These are phyloP conservation scores for Dalechampia spathulata DNA, from an alignment of 441 rosid genomes.

Conservation along the genomic window DNA sequence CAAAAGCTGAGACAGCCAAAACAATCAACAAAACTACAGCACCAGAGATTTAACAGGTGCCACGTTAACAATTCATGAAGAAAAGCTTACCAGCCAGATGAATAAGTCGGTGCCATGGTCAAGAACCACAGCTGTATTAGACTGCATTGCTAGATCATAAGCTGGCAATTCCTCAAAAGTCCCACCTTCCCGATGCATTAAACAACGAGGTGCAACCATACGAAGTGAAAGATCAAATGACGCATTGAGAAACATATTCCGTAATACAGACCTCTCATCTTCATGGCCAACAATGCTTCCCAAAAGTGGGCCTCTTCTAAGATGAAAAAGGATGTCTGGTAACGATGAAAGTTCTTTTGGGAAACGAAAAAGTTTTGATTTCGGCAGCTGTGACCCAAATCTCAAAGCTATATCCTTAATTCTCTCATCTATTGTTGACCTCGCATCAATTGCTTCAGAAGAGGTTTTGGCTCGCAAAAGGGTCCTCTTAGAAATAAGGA, in stretches of 20 bases:
- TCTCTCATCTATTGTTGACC: constrained; percentile 73
- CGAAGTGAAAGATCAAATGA: constrained; percentile 88
- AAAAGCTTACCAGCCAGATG: constrained; percentile 49
- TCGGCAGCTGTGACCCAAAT: constrained; percentile 74
- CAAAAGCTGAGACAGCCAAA: no score
- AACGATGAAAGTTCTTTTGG: constrained; percentile 74
- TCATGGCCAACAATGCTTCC: constrained; percentile 97
- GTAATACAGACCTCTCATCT: constrained; percentile 84
- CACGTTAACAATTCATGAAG: constrained; percentile 9
- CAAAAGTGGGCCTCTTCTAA: constrained; percentile 78
- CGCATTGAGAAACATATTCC: constrained; percentile 78
- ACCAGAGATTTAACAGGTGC: not conserved
- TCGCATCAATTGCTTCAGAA: constrained; percentile 68
- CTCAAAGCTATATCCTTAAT: constrained; percentile 75
- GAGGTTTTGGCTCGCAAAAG: constrained; percentile 60
- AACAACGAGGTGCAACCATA: constrained; percentile 90
- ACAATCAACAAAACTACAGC: not conserved
- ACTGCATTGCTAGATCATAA: constrained; percentile 91
- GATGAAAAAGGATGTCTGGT: constrained; percentile 86
- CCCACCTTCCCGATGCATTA: constrained; percentile 95
- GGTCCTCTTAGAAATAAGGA: constrained; percentile 86
- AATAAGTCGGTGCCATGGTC: constrained; percentile 97
- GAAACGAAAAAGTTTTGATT: constrained; percentile 73
- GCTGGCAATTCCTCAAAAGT: constrained; percentile 92
- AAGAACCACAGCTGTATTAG: constrained; percentile 90